Evolutionary conservation across 2,329 filamentous ascomycete genomes (phyloP), one percentile per base, ranked within the genome.

Genomic region (Alternaria longipes): DNA sequence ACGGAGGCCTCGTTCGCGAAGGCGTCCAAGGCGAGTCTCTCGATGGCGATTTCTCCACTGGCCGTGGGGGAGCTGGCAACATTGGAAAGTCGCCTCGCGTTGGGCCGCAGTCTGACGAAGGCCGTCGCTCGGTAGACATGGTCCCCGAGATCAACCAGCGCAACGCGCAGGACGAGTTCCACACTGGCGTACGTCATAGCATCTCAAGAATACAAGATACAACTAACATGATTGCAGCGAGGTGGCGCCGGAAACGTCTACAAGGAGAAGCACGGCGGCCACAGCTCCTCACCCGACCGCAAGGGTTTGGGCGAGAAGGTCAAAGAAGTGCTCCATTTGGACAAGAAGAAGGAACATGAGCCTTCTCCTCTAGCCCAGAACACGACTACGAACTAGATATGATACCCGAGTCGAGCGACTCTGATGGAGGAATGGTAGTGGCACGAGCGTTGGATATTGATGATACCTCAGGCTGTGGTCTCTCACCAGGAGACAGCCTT

Each of bases 211-310:
- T 3, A 1, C 5, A 28, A 16, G 28, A 8, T 22, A 38, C 44
- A 14, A 32, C 69, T 74, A 40, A 77, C 45, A 18, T 26, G 4
- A 41, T 12, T 18, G 51, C 44, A 80, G 77, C 78, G 82, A 18
- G 82, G 82, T 30, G 82, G 82, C 12, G 78, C 75, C 36, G 82
- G 82, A 28, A 84, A 84, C 65, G 76, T 82, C 18, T 78, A 84
- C 68, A 81, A 79, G 66, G 82, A 83, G 59, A 82, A 82, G 67
- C 82, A 81, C 59, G 80, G 81, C 34, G 81, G 81, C n/a, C 81
- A 84, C 62, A 79, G 74, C 60, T 69, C 75, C 30, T 70, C 69
- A 41, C 72, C 76, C 34, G 73, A 78, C n/a, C 68, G 65, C 53
- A 76, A 80, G 64, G 76, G 77, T 28, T 38, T 82, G 32, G 64